Evolutionary conservation across 345 rosid species (phyloP), one percentile per base, ranked within the genome.

Genomic region (Anastatica hierochuntica): DNA sequence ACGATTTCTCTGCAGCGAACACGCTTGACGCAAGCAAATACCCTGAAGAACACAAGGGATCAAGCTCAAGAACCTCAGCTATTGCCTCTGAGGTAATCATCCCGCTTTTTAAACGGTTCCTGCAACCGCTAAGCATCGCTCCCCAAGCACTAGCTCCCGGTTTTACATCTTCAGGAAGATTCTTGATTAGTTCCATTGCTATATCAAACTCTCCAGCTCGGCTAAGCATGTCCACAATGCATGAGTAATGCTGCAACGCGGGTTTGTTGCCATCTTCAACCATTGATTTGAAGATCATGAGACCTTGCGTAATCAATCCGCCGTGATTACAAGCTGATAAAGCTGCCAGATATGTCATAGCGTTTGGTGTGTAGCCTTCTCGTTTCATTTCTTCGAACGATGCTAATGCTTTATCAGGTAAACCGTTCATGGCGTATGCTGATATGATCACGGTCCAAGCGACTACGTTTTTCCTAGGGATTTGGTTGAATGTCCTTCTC

Each of bases 291-390:
- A 87, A 75, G 51, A 84, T 35, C 30, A 66, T 37, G 30, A 87
- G 70, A 62, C 90, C 96, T 56, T 82, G 62, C 9, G 67, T 63
- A 0, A 88, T 44, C 63, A 88, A 63, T 26, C 96, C 94, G 0
- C 83, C 79, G 42, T 88, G 94, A 53, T 79, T 80, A 56, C 87
- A 88, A 8, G 94, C 94, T 19, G 90, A 72, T 13, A 88, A 72
- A 40, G 59, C 76, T 7, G 90, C 76, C 1, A 88, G 84, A 56
- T 71, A 51, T 14, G 94, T 82, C 37, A 82, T 72, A 1, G 56
- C 35, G 26, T 81, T 84, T 18, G 85, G 88, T 53, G 49, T 69
- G 29, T 74, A 11, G 18, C 78, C 81, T n/a, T 67, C 42, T 55
- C 12, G 49, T 60, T 67, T 76, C 94, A 87, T 79, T 59, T 79